phyloP scores from a whole-genome alignment of 179 eudicot genomes.

The Gypsophila paniculata region DNA sequence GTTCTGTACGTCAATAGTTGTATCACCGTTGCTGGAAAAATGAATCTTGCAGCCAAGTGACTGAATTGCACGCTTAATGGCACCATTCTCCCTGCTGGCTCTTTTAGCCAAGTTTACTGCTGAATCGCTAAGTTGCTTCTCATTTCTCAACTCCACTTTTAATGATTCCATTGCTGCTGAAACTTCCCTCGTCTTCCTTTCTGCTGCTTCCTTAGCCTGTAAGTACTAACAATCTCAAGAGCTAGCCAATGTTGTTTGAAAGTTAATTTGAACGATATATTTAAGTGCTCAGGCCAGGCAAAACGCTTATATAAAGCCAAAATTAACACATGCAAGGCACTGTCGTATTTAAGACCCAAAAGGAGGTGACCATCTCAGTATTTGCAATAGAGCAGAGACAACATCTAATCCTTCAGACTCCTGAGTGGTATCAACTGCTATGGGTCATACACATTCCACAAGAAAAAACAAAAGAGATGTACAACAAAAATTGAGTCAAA shows the following conservation, averaged over 20 bases:
- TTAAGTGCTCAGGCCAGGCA: not conserved
- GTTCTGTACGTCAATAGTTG: conserved; percentile 58
- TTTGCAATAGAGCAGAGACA: not conserved
- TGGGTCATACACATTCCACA: not conserved
- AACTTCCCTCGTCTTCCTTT: conserved; percentile 59
- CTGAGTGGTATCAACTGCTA: not conserved
- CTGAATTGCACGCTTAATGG: conserved; percentile 80
- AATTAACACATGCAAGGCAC: not conserved
- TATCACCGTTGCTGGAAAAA: conserved; percentile 68
- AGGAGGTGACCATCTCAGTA: not conserved
- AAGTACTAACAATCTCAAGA: conserved; percentile 28
- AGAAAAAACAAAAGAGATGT: too few relatives aligned
- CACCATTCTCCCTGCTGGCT: conserved; percentile 66
- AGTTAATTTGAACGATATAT: not conserved
- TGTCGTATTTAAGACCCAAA: not conserved
- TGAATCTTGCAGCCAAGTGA: conserved; percentile 87
- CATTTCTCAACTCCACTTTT: conserved; percentile 56
- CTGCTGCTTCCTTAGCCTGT: conserved; percentile 81
- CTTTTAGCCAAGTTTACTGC: conserved; percentile 58
- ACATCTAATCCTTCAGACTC: not conserved
- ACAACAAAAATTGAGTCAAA: not conserved
- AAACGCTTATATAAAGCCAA: not conserved
- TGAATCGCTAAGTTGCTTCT: conserved; percentile 61
- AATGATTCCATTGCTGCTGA: conserved; percentile 52
- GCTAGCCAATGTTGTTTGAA: not conserved